A percentile compares a stretch with the other conserved stretches of the same genome.
These are phyloP conservation scores for Nicotiana knightiana DNA, from an alignment of 257 asterid genomes.

Conservation along the genomic window DNA sequence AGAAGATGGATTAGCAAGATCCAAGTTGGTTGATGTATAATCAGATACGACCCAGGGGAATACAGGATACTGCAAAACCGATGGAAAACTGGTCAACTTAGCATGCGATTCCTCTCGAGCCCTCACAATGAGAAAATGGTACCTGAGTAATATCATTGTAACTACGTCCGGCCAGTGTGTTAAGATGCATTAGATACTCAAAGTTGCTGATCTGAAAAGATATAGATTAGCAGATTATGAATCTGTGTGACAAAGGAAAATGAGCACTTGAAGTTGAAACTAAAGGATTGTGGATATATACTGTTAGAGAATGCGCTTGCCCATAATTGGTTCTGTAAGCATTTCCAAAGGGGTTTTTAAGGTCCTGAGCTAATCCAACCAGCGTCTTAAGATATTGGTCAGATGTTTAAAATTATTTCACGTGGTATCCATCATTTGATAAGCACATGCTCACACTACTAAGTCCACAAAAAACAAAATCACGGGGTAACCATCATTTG, in stretches of 20 bases:
- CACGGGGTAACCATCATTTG: not conserved
- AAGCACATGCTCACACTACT: not conserved
- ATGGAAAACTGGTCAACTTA: slow-evolving; percentile 7
- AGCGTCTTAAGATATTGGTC: not conserved
- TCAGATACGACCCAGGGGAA: slow-evolving; percentile 98
- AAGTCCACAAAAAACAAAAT: not conserved
- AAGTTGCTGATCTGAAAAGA: slow-evolving; percentile 92
- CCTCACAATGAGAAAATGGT: slow-evolving; percentile 13
- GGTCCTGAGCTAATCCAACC: not conserved
- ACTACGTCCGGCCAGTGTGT: slow-evolving; percentile 96
- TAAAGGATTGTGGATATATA: slow-evolving; percentile 12
- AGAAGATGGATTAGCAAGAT: slow-evolving; percentile 75
- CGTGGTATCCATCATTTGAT: not conserved
- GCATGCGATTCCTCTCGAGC: not conserved
- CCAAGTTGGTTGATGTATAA: slow-evolving; percentile 69
- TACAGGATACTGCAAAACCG: slow-evolving; percentile 85
- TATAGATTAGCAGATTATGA: slow-evolving; percentile 14
- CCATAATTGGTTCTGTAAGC: not conserved
- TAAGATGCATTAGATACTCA: slow-evolving; percentile 96
- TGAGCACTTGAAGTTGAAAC: slow-evolving; percentile 12
- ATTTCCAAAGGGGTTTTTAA: not conserved
- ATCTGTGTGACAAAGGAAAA: slow-evolving; percentile 4
- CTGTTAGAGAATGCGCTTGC: not conserved
- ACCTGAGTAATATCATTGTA: slow-evolving; percentile 98
- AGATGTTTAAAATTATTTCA: not conserved